Percentiles rank a stretch among this genome's conserved stretches.
Conservation (phyloP, 441 rosid species). For the Melastoma candidum region DNA sequence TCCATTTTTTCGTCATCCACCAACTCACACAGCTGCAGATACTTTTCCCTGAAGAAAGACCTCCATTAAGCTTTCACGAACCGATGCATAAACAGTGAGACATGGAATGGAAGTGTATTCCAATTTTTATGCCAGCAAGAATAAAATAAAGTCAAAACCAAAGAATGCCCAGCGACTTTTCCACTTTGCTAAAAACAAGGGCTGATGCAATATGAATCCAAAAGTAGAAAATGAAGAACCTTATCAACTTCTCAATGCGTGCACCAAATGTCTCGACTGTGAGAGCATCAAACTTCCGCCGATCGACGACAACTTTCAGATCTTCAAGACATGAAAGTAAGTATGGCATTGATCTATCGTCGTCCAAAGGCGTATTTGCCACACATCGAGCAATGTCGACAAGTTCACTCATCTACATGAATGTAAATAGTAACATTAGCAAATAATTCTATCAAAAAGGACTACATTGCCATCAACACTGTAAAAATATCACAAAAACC, state of each 20-base stretch:
- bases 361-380: slow-evolving; percentile 69
- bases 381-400: slow-evolving; percentile 95
- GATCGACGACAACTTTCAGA: slow-evolving; percentile 69
- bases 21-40: slow-evolving; percentile 87
- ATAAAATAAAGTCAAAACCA: not conserved
- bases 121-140: too few relatives aligned
- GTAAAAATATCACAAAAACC: too few relatives aligned
- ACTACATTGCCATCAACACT: too few relatives aligned
- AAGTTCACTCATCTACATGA: slow-evolving; percentile 87
- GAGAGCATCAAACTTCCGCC: slow-evolving; percentile 87
- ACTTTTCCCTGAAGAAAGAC: slow-evolving; percentile 67
- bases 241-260: slow-evolving; percentile 88
- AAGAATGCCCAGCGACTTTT: not conserved
- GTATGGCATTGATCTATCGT: slow-evolving; percentile 60
- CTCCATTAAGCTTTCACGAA: not conserved
- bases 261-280: slow-evolving; percentile 93
- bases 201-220: slow-evolving; percentile 4
- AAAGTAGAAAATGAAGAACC: slow-evolving; percentile 35
- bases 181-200: not conserved
- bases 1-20: slow-evolving; percentile 86
- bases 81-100: too few relatives aligned
- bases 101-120: too few relatives aligned
- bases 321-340: slow-evolving; percentile 80
- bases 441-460: not conserved
- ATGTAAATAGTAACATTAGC: not conserved